Base-by-base conservation (phyloP, 2,329 filamentous ascomycete species). In the Exophiala calicioides region DNA sequence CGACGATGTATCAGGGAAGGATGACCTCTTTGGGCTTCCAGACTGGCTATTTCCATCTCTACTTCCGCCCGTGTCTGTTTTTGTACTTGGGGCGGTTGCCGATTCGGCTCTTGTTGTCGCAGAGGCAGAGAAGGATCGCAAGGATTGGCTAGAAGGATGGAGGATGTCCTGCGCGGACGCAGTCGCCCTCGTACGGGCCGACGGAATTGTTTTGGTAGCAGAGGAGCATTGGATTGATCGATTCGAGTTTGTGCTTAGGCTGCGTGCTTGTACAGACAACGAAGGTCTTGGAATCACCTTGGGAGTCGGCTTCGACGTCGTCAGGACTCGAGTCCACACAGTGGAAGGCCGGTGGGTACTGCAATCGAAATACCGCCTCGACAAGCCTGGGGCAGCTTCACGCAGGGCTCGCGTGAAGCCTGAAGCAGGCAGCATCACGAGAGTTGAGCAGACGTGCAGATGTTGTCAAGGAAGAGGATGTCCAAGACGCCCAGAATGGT, bases 1-100 rank as follows among this genome's bases (percentile, higher is more conserved):
- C 48, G 84, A 81, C 56, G 80, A 89, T 7, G 79, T 80, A 59
- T 86, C 68, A 13, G 79, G 78, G 59, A 78, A 81, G 53, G 64
- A 61, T 9, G 52, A 55, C 13, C 19, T 26, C 19, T 35, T 36
- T 16, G 31, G 26, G 13, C 27, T 44, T 16, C 15, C 24, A 24
- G 35, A 44, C 47, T 40, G 34, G 29, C 36, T 44, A 4, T 16
- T 32, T 39, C 20, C 38, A 16, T 27, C 23, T 34, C n/a, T n/a
- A n/a, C n/a, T n/a, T n/a, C n/a, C n/a, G n/a, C n/a, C n/a, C n/a
- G n/a, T n/a, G n/a, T n/a, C n/a, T n/a, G n/a, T n/a, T n/a, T n/a
- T n/a, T n/a, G n/a, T n/a, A n/a, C n/a, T n/a, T n/a, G n/a, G n/a
- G n/a, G n/a, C n/a, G n/a, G n/a, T n/a, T n/a, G n/a, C n/a, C n/a